Evolutionary conservation across 139 green algal genomes (phyloP).

Genomic region (Gonium pectorale): DNA sequence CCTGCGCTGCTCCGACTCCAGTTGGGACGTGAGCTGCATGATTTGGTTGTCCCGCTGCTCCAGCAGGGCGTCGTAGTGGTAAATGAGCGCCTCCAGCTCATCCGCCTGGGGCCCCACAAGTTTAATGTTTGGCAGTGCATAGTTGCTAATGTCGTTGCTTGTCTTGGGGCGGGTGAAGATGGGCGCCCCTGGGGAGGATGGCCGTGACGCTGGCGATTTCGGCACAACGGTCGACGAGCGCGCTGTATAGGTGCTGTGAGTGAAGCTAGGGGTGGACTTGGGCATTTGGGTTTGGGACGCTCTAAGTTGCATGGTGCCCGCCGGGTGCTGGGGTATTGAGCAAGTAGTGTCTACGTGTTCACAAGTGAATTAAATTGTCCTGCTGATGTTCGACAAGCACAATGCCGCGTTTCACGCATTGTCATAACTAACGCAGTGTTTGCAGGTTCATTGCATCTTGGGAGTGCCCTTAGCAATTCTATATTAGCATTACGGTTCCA

Average conservation of each 20-base stretch:
- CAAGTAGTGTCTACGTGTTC: too few species aligned
- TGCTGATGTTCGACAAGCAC: too few species aligned
- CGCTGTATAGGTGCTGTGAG: neutral
- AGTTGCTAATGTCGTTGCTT: neutral
- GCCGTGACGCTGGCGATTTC: too few species aligned
- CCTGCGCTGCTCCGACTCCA: conserved; percentile 40
- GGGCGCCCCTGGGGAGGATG: too few species aligned
- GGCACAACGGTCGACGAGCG: neutral
- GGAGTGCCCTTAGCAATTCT: too few species aligned
- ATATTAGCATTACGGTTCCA: too few species aligned
- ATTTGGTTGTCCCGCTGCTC: conserved; percentile 21
- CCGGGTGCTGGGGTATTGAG: too few species aligned
- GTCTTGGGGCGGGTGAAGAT: neutral
- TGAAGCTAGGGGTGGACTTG: neutral
- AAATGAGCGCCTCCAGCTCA: conserved; percentile 19
- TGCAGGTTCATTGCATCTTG: too few species aligned
- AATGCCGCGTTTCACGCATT: too few species aligned
- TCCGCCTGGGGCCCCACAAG: conserved; percentile 11
- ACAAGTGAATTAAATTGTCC: too few species aligned
- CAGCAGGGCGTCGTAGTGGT: conserved; percentile 20
- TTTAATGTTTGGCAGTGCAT: conserved; percentile 30
- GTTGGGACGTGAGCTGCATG: neutral
- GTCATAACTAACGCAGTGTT: too few species aligned
- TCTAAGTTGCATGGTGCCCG: neutral
- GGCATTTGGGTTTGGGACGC: neutral